A percentile compares a stretch with the other conserved stretches of the same genome.
phyloP scores from a whole-genome alignment of 2,329 filamentous ascomycete species.

The Stromatinia cepivora region DNA sequence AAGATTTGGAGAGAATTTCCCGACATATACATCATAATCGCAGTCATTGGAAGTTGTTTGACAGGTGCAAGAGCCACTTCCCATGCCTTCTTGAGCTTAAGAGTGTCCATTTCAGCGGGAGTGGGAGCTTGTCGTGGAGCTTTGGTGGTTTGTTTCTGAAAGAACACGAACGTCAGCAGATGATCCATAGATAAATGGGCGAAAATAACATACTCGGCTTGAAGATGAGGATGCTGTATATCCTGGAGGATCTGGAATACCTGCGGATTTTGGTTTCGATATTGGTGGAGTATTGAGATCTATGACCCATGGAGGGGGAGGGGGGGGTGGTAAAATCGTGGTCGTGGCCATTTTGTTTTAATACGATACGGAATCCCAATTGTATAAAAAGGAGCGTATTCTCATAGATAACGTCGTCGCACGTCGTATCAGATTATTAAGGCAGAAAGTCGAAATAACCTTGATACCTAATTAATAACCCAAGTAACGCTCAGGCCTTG shows the following conservation, averaged over 20 bases:
- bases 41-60: constrained; percentile 96
- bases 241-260: constrained; percentile 83
- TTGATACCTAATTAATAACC: background rate
- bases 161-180: background rate
- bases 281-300: constrained; percentile 72
- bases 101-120: constrained; percentile 83
- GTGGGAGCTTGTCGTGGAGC: constrained; percentile 65
- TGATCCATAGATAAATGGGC: background rate
- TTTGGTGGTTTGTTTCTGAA: constrained; percentile 44
- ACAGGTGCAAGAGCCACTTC: constrained; percentile 91
- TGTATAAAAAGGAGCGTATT: background rate
- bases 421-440: constrained; percentile 1
- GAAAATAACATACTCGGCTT: constrained; percentile 54
- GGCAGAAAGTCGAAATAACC: constrained; percentile 1
- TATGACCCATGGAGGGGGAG: constrained; percentile 76
- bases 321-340: constrained; percentile 41
- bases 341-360: constrained; percentile 9
- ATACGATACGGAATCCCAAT: background rate
- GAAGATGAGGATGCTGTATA: constrained; percentile 58
- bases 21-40: constrained; percentile 99
- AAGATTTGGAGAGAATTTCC: constrained; percentile 98
- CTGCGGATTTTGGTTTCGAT: constrained; percentile 62
- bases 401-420: background rate
- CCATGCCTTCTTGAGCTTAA: constrained; percentile 99
- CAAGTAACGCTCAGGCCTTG: background rate